A percentile compares a stretch with the other conserved stretches of the same genome.
Conservation (phyloP, 805 yeast species). For the Spathaspora sp. region DNA sequence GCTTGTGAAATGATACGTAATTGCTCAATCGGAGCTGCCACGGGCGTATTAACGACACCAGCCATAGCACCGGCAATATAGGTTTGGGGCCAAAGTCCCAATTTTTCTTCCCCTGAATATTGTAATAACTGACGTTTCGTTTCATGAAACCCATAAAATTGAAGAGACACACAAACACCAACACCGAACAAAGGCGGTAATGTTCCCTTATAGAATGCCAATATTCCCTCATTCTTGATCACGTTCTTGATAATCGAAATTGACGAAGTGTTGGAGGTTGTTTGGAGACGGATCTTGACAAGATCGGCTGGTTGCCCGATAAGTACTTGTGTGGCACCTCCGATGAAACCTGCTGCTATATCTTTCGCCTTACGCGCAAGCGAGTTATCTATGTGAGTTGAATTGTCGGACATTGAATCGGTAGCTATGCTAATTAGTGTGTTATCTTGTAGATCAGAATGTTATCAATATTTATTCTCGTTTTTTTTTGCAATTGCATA, state of each 20-base stretch:
- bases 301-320: conserved; percentile 47
- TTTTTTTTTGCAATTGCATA: not conserved
- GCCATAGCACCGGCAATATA: conserved; percentile 64
- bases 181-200: conserved; percentile 43
- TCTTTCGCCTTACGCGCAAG: conserved; percentile 36
- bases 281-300: conserved; percentile 41
- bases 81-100: conserved; percentile 53
- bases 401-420: conserved; percentile 5
- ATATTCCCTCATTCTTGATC: conserved; percentile 36
- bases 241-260: conserved; percentile 31
- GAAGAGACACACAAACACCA: conserved; percentile 64
- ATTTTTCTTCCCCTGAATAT: conserved; percentile 17
- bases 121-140: conserved; percentile 54
- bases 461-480: not conserved
- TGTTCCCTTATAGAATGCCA: conserved; percentile 45
- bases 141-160: conserved; percentile 70
- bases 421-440: not conserved
- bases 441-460: no score
- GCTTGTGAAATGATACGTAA: conserved; percentile 60
- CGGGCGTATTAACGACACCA: conserved; percentile 61
- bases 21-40: conserved; percentile 66
- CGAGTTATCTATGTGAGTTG: conserved; percentile 26
- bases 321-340: conserved; percentile 45
- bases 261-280: conserved; percentile 29
- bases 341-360: conserved; percentile 42